Conservation (phyloP, 2,329 filamentous ascomycete species). For the Sporothrix pallida region DNA sequence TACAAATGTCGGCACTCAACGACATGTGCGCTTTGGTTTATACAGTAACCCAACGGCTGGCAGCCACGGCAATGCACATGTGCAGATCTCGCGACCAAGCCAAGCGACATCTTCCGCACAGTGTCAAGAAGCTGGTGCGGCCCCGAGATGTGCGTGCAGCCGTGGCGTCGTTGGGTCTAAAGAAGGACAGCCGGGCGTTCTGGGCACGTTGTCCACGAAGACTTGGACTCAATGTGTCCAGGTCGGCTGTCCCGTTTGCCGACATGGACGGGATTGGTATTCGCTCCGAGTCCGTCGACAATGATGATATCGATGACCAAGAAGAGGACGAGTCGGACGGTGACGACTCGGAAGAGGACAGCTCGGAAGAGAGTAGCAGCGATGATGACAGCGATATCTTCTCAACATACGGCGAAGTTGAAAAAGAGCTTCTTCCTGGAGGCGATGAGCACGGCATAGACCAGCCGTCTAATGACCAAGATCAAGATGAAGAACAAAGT, state of each 20-base stretch:
- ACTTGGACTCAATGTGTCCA: slow-evolving; percentile 55
- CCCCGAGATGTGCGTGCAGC: slow-evolving; percentile 58
- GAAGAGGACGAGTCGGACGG: background rate
- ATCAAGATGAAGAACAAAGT: slow-evolving; percentile 18
- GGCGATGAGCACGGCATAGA: background rate
- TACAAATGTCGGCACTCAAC: slow-evolving; percentile 75
- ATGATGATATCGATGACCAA: background rate
- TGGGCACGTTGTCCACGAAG: slow-evolving; percentile 58
- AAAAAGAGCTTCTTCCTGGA: background rate
- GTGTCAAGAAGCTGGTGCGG: slow-evolving; percentile 46
- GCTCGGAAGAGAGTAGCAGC: background rate
- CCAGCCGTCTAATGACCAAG: background rate
- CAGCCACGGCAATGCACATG: slow-evolving; percentile 71
- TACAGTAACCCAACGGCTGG: slow-evolving; percentile 71
- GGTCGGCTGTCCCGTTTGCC: slow-evolving; percentile 37
- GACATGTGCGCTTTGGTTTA: slow-evolving; percentile 74
- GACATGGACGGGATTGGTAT: background rate
- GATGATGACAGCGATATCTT: slow-evolving; percentile 16
- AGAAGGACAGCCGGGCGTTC: slow-evolving; percentile 47
- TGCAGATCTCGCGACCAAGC: slow-evolving; percentile 71
- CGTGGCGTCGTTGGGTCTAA: slow-evolving; percentile 54
- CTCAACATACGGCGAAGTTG: slow-evolving; percentile 14
- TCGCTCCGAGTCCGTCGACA: background rate
- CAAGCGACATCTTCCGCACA: slow-evolving; percentile 42
- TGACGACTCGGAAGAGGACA: background rate